Evolutionary conservation across 768 basidiomycete species (phyloP), one percentile per base, ranked within the genome.

Genomic region (Kwoniella bestiolae): DNA sequence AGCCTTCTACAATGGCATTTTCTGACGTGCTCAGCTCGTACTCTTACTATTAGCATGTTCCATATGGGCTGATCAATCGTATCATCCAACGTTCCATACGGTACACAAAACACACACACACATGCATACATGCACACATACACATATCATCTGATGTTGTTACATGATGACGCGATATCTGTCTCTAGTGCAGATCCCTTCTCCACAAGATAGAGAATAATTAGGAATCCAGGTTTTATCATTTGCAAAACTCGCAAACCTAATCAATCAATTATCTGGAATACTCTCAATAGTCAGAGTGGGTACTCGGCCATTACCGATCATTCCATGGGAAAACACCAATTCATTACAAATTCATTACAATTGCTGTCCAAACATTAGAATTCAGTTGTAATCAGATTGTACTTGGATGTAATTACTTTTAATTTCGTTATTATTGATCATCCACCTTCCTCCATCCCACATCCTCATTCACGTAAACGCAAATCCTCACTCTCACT

Each of bases 401-500:
- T 41, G 11, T 14, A 41, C 2, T 41, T 18, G 18, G 12, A 41
- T 18, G n/a, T n/a, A n/a, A n/a, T n/a, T n/a, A n/a, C n/a, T n/a
- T n/a, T n/a, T 12, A 50, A 25, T 50, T 50, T 21, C 23, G 12
- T 50, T 21, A 18, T 21, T 29, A 11, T 50, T 21, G 23, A 35
- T 26, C 56, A 58, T 58, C 56, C 28, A 21, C 38, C n/a, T n/a
- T n/a, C n/a, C n/a, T n/a, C n/a, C n/a, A n/a, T n/a, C n/a, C n/a
- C n/a, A n/a, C n/a, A n/a, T n/a, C 23, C 56, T 38, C 45, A 29
- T 44, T 60, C 58, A 45, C 28, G 38, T 47, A 47, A 47, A 47
- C 46, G 46, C 25, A 56, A 56, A 41, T 56, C 58, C 41, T 45
- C 41, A 60, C n/a, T 55, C 26, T 51, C 50, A 28, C 12, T 26